A percentile compares a stretch with the other conserved stretches of the same genome.
Evolutionary conservation across 768 basidiomycete species (phyloP).

Genomic region (Mycena filopes): DNA sequence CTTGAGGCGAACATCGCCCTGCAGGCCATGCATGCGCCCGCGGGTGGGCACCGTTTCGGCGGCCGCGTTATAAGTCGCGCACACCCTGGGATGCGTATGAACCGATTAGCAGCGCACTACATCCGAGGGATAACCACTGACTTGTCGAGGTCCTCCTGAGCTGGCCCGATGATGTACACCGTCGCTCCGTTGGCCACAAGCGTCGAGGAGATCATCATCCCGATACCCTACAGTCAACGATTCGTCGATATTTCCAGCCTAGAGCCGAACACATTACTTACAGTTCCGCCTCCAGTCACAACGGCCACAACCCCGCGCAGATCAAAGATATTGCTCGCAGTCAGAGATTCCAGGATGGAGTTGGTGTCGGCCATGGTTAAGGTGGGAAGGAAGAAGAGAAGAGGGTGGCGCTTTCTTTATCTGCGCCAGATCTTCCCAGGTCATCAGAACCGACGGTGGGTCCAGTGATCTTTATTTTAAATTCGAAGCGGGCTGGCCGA

Average conservation of each 20-base stretch:
- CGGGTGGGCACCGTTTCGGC: slow-evolving; percentile 38
- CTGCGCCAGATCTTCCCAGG: background rate
- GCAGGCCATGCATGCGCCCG: slow-evolving; percentile 52
- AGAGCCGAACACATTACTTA: slow-evolving; percentile 35
- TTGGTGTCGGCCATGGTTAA: slow-evolving; percentile 37
- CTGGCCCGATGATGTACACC: slow-evolving; percentile 59
- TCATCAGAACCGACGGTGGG: background rate
- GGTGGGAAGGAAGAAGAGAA: slow-evolving; percentile 8
- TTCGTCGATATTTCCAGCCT: background rate
- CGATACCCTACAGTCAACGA: slow-evolving; percentile 50
- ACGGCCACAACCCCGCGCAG: slow-evolving; percentile 56
- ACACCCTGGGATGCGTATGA: slow-evolving; percentile 36
- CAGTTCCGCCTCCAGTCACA: slow-evolving; percentile 57
- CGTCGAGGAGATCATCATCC: slow-evolving; percentile 60
- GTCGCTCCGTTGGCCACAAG: slow-evolving; percentile 59
- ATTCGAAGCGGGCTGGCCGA: no score
- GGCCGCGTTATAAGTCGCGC: slow-evolving; percentile 50
- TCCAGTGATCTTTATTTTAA: no score
- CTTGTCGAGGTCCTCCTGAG: slow-evolving; percentile 53
- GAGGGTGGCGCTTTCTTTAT: background rate
- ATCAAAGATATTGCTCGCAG: slow-evolving; percentile 53
- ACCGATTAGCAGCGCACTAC: background rate
- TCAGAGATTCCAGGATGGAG: slow-evolving; percentile 44
- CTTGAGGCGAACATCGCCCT: slow-evolving; percentile 55
- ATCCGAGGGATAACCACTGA: slow-evolving; percentile 24